These are phyloP conservation scores for Dioscorea alata DNA, from an alignment of 106 monocot genomes.

Conservation along the genomic window DNA sequence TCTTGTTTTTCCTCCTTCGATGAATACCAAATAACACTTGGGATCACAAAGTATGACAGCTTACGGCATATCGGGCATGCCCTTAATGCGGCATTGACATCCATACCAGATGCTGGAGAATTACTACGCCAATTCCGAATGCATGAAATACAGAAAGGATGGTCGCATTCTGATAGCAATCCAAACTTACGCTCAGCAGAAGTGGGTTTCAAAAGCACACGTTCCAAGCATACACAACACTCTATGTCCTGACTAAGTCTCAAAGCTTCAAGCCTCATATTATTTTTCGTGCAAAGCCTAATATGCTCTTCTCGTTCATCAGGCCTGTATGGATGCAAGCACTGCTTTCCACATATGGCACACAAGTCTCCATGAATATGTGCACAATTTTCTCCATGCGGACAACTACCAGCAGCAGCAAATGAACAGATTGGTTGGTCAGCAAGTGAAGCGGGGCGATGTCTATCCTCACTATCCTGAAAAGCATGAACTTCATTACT, in stretches of 20 bases:
- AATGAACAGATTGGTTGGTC: slow-evolving; percentile 89
- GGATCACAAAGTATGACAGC: slow-evolving; percentile 93
- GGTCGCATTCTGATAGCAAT: slow-evolving; percentile 94
- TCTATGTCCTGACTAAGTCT: slow-evolving; percentile 88
- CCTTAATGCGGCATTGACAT: slow-evolving; percentile 75
- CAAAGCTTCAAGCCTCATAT: slow-evolving; percentile 72
- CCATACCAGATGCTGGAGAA: slow-evolving; percentile 82
- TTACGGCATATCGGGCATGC: slow-evolving; percentile 94
- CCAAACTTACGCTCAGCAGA: slow-evolving; percentile 93
- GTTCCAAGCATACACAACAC: slow-evolving; percentile 91
- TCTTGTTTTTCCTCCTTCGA: slow-evolving; percentile 81
- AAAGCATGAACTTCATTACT: slow-evolving; percentile 5
- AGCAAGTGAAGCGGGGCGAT: slow-evolving; percentile 19
- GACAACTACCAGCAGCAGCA: slow-evolving; percentile 92
- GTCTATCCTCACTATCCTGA: slow-evolving; percentile 8
- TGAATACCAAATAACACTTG: slow-evolving; percentile 94
- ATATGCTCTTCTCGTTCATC: slow-evolving; percentile 93
- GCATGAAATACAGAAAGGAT: slow-evolving; percentile 93
- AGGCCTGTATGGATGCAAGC: slow-evolving; percentile 78
- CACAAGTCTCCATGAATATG: slow-evolving; percentile 90
- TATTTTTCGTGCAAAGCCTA: slow-evolving; percentile 60
- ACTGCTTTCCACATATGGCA: slow-evolving; percentile 73
- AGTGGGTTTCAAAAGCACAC: slow-evolving; percentile 80
- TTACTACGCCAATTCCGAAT: slow-evolving; percentile 94
- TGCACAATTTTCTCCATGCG: slow-evolving; percentile 62